phyloP scores from a whole-genome alignment of 345 rosid genomes.

The Pugionium dolabratum region DNA sequence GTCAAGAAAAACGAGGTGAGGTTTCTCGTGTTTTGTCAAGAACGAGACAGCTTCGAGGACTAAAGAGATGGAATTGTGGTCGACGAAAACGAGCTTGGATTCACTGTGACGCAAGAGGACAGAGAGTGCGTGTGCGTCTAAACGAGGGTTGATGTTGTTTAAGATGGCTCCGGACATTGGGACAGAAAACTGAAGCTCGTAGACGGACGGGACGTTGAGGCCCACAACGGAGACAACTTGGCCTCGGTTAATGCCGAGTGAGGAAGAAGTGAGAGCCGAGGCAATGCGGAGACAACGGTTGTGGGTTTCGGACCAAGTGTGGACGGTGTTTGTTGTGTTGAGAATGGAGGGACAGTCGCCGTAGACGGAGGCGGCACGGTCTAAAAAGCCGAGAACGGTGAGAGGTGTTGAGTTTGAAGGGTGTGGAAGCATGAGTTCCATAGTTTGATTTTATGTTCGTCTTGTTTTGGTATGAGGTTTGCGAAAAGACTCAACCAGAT shows the following conservation, averaged over 20 bases:
- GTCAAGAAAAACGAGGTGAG: slow-evolving; percentile 49
- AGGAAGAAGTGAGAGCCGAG: slow-evolving; percentile 59
- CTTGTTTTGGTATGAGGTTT: slow-evolving; percentile 6
- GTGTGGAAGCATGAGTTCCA: slow-evolving; percentile 48
- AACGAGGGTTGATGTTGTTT: slow-evolving; percentile 63
- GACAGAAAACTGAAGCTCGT: slow-evolving; percentile 71
- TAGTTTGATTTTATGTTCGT: neutral
- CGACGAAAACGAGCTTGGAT: slow-evolving; percentile 67
- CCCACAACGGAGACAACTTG: slow-evolving; percentile 64
- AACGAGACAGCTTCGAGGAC: slow-evolving; percentile 56
- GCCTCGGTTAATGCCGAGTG: slow-evolving; percentile 45
- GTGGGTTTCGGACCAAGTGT: slow-evolving; percentile 73
- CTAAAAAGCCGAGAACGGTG: slow-evolving; percentile 49
- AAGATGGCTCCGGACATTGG: slow-evolving; percentile 73
- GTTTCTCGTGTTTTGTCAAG: slow-evolving; percentile 24
- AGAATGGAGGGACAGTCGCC: slow-evolving; percentile 68
- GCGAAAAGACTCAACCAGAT: slow-evolving; percentile 6
- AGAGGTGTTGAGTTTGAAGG: slow-evolving; percentile 43
- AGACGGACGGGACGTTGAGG: slow-evolving; percentile 62
- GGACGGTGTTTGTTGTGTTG: slow-evolving; percentile 51
- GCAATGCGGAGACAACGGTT: slow-evolving; percentile 74
- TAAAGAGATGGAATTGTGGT: slow-evolving; percentile 39
- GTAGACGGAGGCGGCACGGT: slow-evolving; percentile 73
- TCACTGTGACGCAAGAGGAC: slow-evolving; percentile 54
- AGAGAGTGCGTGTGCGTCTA: slow-evolving; percentile 58